Evolutionary conservation across 1,284 basidiomycete genomes (phyloP), one percentile per base, ranked within the genome.

Genomic region (Kwoniella shivajii): DNA sequence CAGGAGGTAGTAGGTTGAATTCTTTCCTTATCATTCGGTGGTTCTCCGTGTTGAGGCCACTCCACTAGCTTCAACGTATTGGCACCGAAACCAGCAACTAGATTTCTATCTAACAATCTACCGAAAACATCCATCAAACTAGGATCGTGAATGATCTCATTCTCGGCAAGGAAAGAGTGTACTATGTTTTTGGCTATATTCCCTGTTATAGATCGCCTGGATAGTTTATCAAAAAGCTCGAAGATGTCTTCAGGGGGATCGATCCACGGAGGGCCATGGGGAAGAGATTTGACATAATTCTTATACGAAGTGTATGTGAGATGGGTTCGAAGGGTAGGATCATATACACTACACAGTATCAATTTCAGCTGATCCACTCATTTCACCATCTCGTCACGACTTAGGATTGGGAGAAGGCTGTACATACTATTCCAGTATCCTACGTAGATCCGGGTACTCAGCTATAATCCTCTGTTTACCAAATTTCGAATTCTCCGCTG

Each of bases 31-130:
- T n/a, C 27, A 5, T 10, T 14, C n/a, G 24, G 26, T 18, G 16
- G 13, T 9, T 24, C 41, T 20, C n/a, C 36, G 34, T 16, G 6
- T 20, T 42, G 16, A 13, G 26, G 18, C 74, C 74, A 76, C 2
- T 34, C 29, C 0, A 75, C 65, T 3, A 43, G 49, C 4, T 47
- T 20, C 20, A 76, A 50, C 0, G 64, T 70, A 27, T 56, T 67
- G 0, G 60, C 61, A 10, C 67, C 65, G 41, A 74, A 72, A 6
- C 74, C 74, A 30, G 68, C 69, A 0, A 61, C 63, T 22, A 77
- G 50, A 55, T 73, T 72, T 36, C 71, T 63, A 50, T 72, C 71
- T 29, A 77, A 46, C 26, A 75, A 50, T 36, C 67, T 60, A 27
- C 59, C 54, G 53, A 77, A 77, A 6, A 60, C 58, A 27, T 64